phyloP scores from a whole-genome alignment of 108 stramenopile genomes.

The Discostella stelligeroides region DNA sequence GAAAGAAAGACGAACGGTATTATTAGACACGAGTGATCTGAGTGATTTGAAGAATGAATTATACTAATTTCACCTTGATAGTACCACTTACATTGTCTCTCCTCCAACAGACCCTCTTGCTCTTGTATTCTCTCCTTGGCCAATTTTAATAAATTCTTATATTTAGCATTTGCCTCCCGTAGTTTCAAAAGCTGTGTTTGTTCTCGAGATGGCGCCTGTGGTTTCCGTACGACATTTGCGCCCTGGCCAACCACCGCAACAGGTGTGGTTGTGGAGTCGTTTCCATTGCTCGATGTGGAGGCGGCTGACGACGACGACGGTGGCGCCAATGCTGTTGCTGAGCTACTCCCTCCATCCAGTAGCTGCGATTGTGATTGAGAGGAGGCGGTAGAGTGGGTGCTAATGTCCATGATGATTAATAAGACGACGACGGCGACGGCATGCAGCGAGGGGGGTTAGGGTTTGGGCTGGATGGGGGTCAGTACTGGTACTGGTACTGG shows the following conservation, averaged over 20 bases:
- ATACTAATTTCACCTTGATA: not conserved
- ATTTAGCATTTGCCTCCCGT: slow-evolving; percentile 84
- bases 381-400: slow-evolving; percentile 24
- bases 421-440: not conserved
- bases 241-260: not conserved
- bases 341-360: not conserved
- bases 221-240: not conserved
- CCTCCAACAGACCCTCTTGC: slow-evolving; percentile 78
- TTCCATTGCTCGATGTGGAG: not conserved
- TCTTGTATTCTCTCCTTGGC: slow-evolving; percentile 88
- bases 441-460: no score
- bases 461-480: no score
- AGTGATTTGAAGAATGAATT: not conserved
- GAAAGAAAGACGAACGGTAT: not conserved
- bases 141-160: slow-evolving; percentile 86
- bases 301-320: not conserved
- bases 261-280: not conserved
- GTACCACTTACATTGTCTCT: slow-evolving; percentile 42
- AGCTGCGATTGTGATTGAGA: not conserved
- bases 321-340: not conserved
- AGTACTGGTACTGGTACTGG: no score
- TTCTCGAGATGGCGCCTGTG: slow-evolving; percentile 16
- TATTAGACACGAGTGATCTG: not conserved
- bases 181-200: slow-evolving; percentile 69
- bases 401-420: slow-evolving; percentile 14